phyloP scores from a whole-genome alignment of 148 eudicot species.

The Cornus suecica region DNA sequence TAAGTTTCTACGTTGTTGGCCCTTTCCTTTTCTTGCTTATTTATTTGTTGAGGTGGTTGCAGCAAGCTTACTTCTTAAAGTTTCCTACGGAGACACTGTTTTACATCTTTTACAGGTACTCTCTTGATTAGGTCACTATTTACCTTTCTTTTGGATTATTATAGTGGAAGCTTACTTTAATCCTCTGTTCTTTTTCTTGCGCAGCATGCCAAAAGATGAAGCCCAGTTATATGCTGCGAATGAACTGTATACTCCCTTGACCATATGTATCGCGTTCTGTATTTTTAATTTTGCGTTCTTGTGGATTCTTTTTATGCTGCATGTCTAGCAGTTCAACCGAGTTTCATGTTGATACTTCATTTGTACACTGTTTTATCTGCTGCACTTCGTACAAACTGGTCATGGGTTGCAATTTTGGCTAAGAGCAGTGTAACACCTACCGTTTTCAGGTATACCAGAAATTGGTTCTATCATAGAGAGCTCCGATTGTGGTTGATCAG shows the following conservation, averaged over 20 bases:
- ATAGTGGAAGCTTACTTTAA: background rate
- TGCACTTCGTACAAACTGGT: background rate
- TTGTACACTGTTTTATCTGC: background rate
- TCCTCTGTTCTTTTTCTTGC: slow-evolving; percentile 9
- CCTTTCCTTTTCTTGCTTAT: slow-evolving; percentile 2
- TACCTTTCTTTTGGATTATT: background rate
- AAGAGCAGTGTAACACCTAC: background rate
- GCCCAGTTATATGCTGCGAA: slow-evolving; percentile 78
- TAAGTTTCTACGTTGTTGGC: slow-evolving; percentile 1
- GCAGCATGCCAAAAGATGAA: slow-evolving; percentile 95
- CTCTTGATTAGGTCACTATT: background rate
- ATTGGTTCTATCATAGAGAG: slow-evolving; percentile 90
- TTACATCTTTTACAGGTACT: slow-evolving; percentile 82
- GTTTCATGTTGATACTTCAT: background rate
- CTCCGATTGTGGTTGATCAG: slow-evolving; percentile 65
- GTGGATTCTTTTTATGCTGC: background rate
- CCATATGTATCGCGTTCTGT: background rate
- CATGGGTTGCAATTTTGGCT: slow-evolving; percentile 3
- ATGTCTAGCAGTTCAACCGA: background rate
- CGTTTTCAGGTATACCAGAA: slow-evolving; percentile 64
- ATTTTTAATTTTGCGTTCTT: background rate
- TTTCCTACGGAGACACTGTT: slow-evolving; percentile 54
- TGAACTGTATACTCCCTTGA: slow-evolving; percentile 67
- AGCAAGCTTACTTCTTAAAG: slow-evolving; percentile 57
- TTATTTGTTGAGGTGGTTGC: slow-evolving; percentile 23